These are phyloP conservation scores for Sporisorium graminicola DNA, from an alignment of 1,284 basidiomycete genomes.

Conservation along the genomic window DNA sequence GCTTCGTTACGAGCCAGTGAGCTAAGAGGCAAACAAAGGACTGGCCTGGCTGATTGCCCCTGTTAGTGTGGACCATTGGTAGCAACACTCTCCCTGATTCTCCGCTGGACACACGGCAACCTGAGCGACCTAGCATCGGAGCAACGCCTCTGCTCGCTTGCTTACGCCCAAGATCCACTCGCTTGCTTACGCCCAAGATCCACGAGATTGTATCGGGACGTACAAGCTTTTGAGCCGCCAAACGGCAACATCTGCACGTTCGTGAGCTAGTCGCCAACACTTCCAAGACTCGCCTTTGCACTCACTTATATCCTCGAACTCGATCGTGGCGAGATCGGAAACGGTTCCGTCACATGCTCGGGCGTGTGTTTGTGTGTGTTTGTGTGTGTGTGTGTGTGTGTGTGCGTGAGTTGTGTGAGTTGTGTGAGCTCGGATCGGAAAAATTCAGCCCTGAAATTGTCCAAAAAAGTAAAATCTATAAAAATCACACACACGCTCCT, in stretches of 20 bases:
- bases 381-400: no score
- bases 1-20: no score
- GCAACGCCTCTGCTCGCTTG: no score
- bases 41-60: no score
- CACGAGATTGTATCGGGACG: not conserved
- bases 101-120: no score
- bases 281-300: not conserved
- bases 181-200: not conserved
- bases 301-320: not conserved
- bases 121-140: no score
- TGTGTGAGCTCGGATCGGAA: slow-evolving; percentile 3
- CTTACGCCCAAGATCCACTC: not conserved
- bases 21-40: no score
- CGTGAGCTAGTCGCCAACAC: not conserved
- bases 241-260: not conserved
- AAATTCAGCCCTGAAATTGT: slow-evolving; percentile 1
- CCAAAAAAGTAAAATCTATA: not conserved
- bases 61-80: no score
- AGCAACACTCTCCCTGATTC: no score
- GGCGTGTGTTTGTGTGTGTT: not conserved
- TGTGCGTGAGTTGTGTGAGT: not conserved
- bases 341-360: not conserved
- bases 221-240: not conserved
- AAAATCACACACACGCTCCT: not conserved
- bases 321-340: not conserved